phyloP scores from a whole-genome alignment of 495 filamentous ascomycete genomes.

The Penicillium atrosanguineum region DNA sequence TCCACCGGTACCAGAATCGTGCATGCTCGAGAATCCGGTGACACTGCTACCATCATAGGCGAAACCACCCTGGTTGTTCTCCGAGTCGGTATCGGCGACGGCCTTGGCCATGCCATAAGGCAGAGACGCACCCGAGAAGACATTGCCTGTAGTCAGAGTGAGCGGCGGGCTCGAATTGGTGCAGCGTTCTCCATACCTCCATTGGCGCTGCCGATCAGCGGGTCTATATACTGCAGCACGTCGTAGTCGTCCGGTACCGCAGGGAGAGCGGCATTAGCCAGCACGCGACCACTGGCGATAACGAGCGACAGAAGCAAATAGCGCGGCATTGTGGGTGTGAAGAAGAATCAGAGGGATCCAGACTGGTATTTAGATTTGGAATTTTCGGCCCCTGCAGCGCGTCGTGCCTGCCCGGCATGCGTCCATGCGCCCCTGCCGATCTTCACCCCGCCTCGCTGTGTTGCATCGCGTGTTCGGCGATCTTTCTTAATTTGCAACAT shows the following conservation, averaged over 20 bases:
- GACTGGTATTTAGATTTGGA: constrained; percentile 21
- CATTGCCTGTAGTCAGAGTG: constrained; percentile 44
- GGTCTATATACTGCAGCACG: constrained; percentile 51
- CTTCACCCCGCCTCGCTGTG: neutral
- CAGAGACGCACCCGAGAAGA: constrained; percentile 72
- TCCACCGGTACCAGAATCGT: constrained; percentile 73
- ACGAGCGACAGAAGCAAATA: constrained; percentile 14
- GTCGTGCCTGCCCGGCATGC: constrained; percentile 4
- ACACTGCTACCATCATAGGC: constrained; percentile 63
- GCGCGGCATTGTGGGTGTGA: constrained; percentile 12
- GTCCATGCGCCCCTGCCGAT: neutral
- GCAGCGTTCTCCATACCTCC: constrained; percentile 43
- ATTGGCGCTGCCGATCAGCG: constrained; percentile 58
- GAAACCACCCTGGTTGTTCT: constrained; percentile 70
- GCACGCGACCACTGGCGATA: constrained; percentile 14
- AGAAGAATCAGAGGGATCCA: neutral
- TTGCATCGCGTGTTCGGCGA: neutral
- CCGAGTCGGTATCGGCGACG: constrained; percentile 67
- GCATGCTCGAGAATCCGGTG: constrained; percentile 72
- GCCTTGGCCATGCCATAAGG: constrained; percentile 79
- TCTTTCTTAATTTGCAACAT: neutral
- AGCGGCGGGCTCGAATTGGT: neutral
- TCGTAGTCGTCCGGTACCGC: constrained; percentile 32
- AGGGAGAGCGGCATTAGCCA: constrained; percentile 13
- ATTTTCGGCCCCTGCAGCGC: constrained; percentile 7